A percentile compares a stretch with the other conserved stretches of the same genome.
Conservation (phyloP, 495 filamentous ascomycete genomes). For the Hypoxylon fuscum region DNA sequence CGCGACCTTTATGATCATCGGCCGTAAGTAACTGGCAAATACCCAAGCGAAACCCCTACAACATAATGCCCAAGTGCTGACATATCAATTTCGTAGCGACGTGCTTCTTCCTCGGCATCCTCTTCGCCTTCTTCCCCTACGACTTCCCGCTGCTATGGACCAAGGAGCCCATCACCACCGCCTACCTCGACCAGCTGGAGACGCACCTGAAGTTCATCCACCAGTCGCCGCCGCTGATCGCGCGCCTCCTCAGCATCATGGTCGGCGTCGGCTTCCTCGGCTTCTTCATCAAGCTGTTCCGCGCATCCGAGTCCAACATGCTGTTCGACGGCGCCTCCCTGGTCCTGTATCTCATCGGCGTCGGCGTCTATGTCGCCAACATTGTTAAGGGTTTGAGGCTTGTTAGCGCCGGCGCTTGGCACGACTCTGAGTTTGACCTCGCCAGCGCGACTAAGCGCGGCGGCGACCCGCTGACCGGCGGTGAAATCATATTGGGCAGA, state of each 20-base stretch:
- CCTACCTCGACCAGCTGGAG: constrained; percentile 84
- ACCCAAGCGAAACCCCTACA: too few relatives aligned
- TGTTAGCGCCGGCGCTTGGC: constrained; percentile 67
- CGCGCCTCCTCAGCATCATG: constrained; percentile 91
- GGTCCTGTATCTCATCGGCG: constrained; percentile 88
- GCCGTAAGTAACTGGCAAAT: constrained; percentile 73
- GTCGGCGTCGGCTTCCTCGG: constrained; percentile 87
- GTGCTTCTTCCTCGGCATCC: constrained; percentile 96
- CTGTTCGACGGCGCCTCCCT: constrained; percentile 94
- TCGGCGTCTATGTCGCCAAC: constrained; percentile 92
- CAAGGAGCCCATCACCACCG: constrained; percentile 63
- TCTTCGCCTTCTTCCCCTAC: constrained; percentile 97
- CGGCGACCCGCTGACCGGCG: constrained; percentile 51
- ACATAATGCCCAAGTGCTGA: not conserved
- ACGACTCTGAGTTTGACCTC: constrained; percentile 57
- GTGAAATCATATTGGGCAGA: constrained; percentile 65
- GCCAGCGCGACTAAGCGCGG: constrained; percentile 33
- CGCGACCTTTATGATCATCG: constrained; percentile 94
- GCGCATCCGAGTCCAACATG: constrained; percentile 88
- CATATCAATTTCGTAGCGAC: constrained; percentile 64
- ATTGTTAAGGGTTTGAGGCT: constrained; percentile 91
- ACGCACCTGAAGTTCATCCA: constrained; percentile 86
- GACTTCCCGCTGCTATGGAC: constrained; percentile 98
- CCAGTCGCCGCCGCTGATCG: constrained; percentile 86
- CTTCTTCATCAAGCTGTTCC: constrained; percentile 93